A percentile compares a stretch with the other conserved stretches of the same genome.
Conservation (phyloP, 2,329 filamentous ascomycete species). For the Chrysosporium keratinophilum region DNA sequence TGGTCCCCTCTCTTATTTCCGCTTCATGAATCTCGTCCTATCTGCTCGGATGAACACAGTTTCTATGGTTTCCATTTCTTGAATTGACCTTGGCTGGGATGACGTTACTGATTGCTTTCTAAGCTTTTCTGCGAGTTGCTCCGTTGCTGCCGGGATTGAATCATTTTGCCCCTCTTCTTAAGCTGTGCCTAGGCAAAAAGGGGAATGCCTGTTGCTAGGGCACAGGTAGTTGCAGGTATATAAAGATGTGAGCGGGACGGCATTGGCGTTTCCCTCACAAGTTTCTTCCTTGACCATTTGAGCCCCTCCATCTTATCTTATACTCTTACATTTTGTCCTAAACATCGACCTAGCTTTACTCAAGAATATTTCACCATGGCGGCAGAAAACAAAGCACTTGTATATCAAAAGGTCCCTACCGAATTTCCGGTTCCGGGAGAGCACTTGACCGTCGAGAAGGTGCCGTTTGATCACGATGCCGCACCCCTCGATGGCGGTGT, state of each 20-base stretch:
- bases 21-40: not conserved
- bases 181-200: not conserved
- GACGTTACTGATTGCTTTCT: slow-evolving; percentile 3
- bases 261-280: not conserved
- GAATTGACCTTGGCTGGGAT: slow-evolving; percentile 2
- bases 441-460: slow-evolving; percentile 57
- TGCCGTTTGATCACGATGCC: slow-evolving; percentile 51
- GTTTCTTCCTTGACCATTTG: not conserved
- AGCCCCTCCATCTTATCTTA: not conserved
- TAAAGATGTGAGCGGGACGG: not conserved
- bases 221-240: not conserved
- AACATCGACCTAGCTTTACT: not conserved
- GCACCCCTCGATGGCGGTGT: slow-evolving; percentile 55
- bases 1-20: not conserved
- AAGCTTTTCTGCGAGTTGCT: not conserved
- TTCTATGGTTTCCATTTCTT: not conserved
- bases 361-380: slow-evolving; percentile 10
- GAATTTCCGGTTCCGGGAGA: slow-evolving; percentile 60
- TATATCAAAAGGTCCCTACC: slow-evolving; percentile 60
- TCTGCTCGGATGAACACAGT: not conserved
- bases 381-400: slow-evolving; percentile 58
- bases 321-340: not conserved
- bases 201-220: not conserved
- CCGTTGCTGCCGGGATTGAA: too few species aligned
- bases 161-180: not conserved